Conservation (phyloP, 192 early-diverging fungal genomes). For the Chytriomyces sp. region DNA sequence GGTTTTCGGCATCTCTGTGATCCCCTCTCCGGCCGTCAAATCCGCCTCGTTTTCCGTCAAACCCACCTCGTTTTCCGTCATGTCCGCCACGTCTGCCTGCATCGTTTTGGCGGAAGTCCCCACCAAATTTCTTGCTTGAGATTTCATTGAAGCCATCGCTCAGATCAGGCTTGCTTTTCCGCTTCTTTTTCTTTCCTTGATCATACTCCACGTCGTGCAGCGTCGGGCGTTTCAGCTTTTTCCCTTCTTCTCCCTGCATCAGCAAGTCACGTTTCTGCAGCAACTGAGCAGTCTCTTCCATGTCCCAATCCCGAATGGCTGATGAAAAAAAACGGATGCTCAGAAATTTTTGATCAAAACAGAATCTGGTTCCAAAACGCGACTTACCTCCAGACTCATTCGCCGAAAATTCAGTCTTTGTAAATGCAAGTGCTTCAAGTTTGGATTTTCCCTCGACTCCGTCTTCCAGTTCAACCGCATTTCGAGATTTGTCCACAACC, state of each 20-base stretch:
- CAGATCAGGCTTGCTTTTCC: slow-evolving; percentile 10
- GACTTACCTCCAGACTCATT: slow-evolving; percentile 1
- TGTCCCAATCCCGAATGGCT: slow-evolving; percentile 21
- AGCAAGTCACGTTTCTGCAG: slow-evolving; percentile 21
- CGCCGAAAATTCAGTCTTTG: not conserved
- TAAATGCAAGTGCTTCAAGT: not conserved
- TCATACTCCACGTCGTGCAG: slow-evolving; percentile 38
- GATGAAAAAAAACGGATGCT: not conserved
- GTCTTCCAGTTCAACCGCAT: not conserved
- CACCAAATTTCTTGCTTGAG: slow-evolving; percentile 2
- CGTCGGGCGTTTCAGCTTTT: slow-evolving; percentile 18
- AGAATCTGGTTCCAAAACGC: not conserved
- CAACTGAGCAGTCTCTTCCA: slow-evolving; percentile 10
- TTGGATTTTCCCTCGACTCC: not conserved
- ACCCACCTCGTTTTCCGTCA: not conserved
- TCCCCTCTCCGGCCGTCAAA: not conserved
- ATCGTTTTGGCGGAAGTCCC: not conserved
- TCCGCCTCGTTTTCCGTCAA: not conserved
- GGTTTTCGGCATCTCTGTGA: not conserved
- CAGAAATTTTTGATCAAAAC: not conserved
- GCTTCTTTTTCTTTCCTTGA: slow-evolving; percentile 36
- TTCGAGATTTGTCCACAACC: slow-evolving; percentile 12
- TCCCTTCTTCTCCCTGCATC: not conserved
- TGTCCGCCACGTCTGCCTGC: not conserved
- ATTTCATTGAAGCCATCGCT: not conserved